Conservation (phyloP, 2,329 filamentous ascomycete genomes). For the Taxawa tesnikishii region DNA sequence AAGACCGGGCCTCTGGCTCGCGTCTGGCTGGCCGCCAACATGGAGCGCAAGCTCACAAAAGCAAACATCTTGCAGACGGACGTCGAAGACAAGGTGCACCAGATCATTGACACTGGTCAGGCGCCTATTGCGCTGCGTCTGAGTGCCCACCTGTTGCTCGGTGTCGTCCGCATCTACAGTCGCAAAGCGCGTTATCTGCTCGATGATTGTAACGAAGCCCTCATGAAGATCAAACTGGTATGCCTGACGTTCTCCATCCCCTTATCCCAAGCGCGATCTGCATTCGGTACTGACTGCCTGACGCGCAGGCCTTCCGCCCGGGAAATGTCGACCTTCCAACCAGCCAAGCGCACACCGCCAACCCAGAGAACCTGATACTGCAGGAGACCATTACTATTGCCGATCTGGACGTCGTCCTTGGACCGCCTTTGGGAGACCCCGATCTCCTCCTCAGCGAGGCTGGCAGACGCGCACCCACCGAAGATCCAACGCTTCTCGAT, state of each 20-base stretch:
- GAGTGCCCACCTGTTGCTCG: constrained; percentile 85
- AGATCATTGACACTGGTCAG: constrained; percentile 85
- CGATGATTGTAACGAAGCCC: constrained; percentile 93
- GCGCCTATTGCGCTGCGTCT: constrained; percentile 90
- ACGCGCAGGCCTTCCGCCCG: constrained; percentile 71
- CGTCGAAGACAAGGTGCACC: constrained; percentile 85
- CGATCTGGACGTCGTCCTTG: constrained; percentile 71
- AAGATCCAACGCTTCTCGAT: constrained; percentile 35
- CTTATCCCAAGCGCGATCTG: no score
- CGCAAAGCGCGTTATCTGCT: constrained; percentile 91
- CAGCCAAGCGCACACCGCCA: constrained; percentile 61
- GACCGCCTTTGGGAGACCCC: constrained; percentile 68
- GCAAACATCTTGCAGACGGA: constrained; percentile 91
- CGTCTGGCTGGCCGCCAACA: constrained; percentile 95
- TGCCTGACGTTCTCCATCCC: constrained; percentile 12
- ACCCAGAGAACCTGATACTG: constrained; percentile 75
- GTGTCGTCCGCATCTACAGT: constrained; percentile 95
- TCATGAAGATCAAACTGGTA: constrained; percentile 99
- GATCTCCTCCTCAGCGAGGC: constrained; percentile 55
- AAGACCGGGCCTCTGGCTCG: constrained; percentile 95
- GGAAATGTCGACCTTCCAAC: constrained; percentile 93
- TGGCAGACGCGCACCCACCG: constrained; percentile 17
- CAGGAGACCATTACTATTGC: constrained; percentile 89
- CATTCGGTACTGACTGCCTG: constrained; percentile 2
- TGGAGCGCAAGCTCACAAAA: constrained; percentile 97